Evolutionary conservation across 2,329 filamentous ascomycete genomes (phyloP), one percentile per base, ranked within the genome.

Genomic region (Fusarium keratoplasticum): DNA sequence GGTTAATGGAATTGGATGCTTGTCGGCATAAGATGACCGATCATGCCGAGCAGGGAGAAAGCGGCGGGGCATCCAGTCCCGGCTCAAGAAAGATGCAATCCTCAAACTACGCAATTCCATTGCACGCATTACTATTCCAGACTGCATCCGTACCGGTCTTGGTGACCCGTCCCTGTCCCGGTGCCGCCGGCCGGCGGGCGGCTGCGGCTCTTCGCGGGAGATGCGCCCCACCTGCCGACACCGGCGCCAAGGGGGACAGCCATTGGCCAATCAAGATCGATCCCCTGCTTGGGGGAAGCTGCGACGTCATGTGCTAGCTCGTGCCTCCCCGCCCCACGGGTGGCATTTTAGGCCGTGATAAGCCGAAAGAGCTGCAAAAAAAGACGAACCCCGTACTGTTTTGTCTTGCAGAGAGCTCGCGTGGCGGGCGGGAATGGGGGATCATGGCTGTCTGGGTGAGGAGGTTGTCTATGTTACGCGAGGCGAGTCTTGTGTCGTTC

Each of bases 291-390:
- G 42, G 65, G 64, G 68, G 64, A 69, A 69, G 31, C 47, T 52
- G 58, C 69, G 70, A 78, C 76, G 76, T 78, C 77, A 78, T 77
- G 76, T 73, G 75, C 57, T 52, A 61, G 60, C 52, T 55, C 54
- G 57, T 64, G 55, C 40, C 67, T 61, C 74, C 72, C 63, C 64
- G 61, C 67, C 60, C 67, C 64, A 66, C 62, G 59, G 60, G 47
- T 66, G 20, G 54, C 57, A 65, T 35, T 68, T 72, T 72, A 79
- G 77, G 76, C 79, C 79, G 79, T 72, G 73, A 78, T 79, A 80
- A 81, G 76, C 79, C 79, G 79, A 78, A 67, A 69, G 20, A 38
- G 29, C n/a, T n/a, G 33, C 18, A 47, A 59, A 52, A 55, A 74
- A 44, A 27, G 27, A 27, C 27, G 27, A 27, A 22, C 42, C 20